A percentile compares a stretch with the other conserved stretches of the same genome.
These are phyloP conservation scores for Suillus fuscotomentosus DNA, from an alignment of 768 basidiomycete genomes.

Conservation along the genomic window DNA sequence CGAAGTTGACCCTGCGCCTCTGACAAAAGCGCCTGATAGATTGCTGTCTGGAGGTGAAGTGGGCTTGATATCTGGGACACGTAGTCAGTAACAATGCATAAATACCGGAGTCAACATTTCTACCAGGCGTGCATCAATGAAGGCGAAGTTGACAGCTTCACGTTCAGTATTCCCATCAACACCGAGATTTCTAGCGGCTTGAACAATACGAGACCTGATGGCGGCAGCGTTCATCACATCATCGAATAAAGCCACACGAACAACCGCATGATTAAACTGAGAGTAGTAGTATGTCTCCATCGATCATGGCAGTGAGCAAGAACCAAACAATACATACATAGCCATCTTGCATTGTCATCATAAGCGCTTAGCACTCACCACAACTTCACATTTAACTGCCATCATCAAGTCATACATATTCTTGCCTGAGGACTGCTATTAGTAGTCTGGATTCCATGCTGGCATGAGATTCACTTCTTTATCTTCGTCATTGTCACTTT, in stretches of 20 bases:
- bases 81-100: slow-evolving; percentile 10
- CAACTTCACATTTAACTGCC: neutral
- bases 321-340: neutral
- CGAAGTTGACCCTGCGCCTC: slow-evolving; percentile 56
- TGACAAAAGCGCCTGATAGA: slow-evolving; percentile 79
- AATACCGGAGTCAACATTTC: slow-evolving; percentile 27
- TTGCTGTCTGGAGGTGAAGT: slow-evolving; percentile 79
- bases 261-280: slow-evolving; percentile 45
- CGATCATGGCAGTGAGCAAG: slow-evolving; percentile 11
- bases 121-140: slow-evolving; percentile 84
- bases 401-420: neutral
- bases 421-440: neutral
- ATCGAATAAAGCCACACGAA: slow-evolving; percentile 66
- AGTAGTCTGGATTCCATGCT: slow-evolving; percentile 7
- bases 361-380: neutral
- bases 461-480: slow-evolving; percentile 9
- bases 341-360: neutral
- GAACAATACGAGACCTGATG: slow-evolving; percentile 66
- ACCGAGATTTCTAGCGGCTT: slow-evolving; percentile 61
- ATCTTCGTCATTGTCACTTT: slow-evolving; percentile 24
- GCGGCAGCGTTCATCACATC: slow-evolving; percentile 61
- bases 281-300: slow-evolving; percentile 59
- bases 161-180: slow-evolving; percentile 65
- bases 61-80: slow-evolving; percentile 70
- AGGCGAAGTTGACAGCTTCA: slow-evolving; percentile 84